Evolutionary conservation across 1,284 basidiomycete species (phyloP), one percentile per base, ranked within the genome.

Genomic region (Trametes versicolor): DNA sequence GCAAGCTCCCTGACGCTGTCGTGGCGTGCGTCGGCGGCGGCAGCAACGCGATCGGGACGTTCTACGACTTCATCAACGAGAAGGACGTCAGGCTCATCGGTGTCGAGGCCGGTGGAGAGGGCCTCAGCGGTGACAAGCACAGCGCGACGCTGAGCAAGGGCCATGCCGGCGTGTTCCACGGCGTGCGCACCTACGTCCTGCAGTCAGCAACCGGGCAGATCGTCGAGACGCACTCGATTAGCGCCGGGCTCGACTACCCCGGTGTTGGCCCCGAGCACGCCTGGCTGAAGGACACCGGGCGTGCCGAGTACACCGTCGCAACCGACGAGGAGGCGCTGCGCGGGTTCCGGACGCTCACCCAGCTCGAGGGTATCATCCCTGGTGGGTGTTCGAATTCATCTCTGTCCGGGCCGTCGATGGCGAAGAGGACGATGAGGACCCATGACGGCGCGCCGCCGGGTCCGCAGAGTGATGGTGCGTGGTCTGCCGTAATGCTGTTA

Each of bases 11-110:
- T 8, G 96, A 99, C 70, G 95, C 90, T 2, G 90, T 99, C 32
- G 92, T 99, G 4, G 98, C 98, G 13, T 99, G 97, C 77, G 97
- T 99, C 48, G 98, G 97, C 49, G 97, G 98, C 63, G 98, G 98
- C 4, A 95, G 92, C 75, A 99, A 99, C 77, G 95, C 98, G 19
- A 99, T 99, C 68, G 98, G 98, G 36, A 91, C 96, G 2, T 98
- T 98, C 85, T 94, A 94, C 79, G 93, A 98, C 71, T 98, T 98
- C 79, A 96, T 98, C 76, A 81, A 83, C 5, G 94, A 98, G 75
- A 90, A 93, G 78, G 82, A 78, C 60, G 95, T 98, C 17, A 85
- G 91, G 43, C 81, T 98, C 41, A 81, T 98, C 43, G 96, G 96
- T 71, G 96, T 98, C n/a, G 97, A 98, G 77, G 98, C 96, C 64